Evolutionary conservation across 106 monocot genomes (phyloP), one percentile per base, ranked within the genome.

Genomic region (Acorus gramineus): DNA sequence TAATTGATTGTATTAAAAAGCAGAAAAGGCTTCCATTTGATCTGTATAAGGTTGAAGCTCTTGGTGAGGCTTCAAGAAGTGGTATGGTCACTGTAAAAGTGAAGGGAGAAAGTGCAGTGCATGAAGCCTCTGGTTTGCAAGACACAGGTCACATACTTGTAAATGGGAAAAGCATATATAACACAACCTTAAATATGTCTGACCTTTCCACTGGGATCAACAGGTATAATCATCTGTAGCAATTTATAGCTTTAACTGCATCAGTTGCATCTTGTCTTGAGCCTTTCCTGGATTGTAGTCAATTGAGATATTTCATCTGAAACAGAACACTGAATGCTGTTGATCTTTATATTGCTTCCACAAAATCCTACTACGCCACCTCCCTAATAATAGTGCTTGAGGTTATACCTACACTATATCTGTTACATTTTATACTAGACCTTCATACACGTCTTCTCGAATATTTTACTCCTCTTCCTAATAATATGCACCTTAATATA

Each of bases 111-210:
- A 98, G 98, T 81, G 88, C 98, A 28, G 98, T 98, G 44, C 98
- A 98, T 62, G 98, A 88, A 65, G 55, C 91, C n/a, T 98, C 96
- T 75, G 91, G 88, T 52, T 61, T 98, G 61, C 98, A 98, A 66
- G 88, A 98, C 52, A 67, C 81, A 3, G 68, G 91, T 46, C 98
- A 98, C 76, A 91, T 98, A 71, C 81, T 92, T 75, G 98, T 88
- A 65, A 88, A 81, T 70, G 98, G 85, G 8, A 98, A 85, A 52
- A 92, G 87, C 70, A 89, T 98, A 45, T 98, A 88, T 55, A 98
- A 86, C 71, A 98, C 98, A 52, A 98, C 98, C 9, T 81, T 98
- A 66, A 98, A 76, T 71, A 91, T 98, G 88, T 98, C 98, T 62
- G 98, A 98, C 44, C 82, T 98, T 49, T 79, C 87, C 11, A 88